Evolutionary conservation across 257 asterid genomes (phyloP).

Genomic region (Plantago major): DNA sequence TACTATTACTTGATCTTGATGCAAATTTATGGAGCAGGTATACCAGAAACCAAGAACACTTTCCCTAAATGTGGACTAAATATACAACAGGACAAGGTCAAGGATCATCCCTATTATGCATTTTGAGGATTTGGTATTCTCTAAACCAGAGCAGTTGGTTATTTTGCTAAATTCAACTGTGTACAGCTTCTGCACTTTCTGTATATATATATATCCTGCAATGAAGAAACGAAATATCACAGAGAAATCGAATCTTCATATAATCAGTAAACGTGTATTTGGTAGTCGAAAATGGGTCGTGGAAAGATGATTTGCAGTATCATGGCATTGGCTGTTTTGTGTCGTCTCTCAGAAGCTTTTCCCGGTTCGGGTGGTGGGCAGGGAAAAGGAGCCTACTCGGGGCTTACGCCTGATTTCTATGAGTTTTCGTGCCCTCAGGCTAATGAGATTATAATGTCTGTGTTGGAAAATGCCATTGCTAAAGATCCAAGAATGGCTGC

Average conservation of each 20-base stretch:
- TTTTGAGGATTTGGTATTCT: slow-evolving; percentile 46
- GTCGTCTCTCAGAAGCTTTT: slow-evolving; percentile 32
- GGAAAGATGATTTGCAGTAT: slow-evolving; percentile 18
- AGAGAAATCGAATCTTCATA: neutral
- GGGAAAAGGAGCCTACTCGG: slow-evolving; percentile 28
- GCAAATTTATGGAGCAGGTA: slow-evolving; percentile 60
- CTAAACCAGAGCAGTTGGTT: slow-evolving; percentile 38
- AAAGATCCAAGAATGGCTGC: slow-evolving; percentile 73
- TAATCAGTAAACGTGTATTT: neutral
- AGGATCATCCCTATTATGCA: slow-evolving; percentile 19
- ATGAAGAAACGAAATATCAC: slow-evolving; percentile 3
- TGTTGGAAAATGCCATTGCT: slow-evolving; percentile 55
- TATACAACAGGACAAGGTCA: slow-evolving; percentile 29
- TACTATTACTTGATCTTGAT: neutral
- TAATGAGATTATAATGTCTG: slow-evolving; percentile 62
- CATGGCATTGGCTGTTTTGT: slow-evolving; percentile 24
- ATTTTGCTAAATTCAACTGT: slow-evolving; percentile 15
- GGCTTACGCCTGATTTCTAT: slow-evolving; percentile 48
- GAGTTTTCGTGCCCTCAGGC: slow-evolving; percentile 71
- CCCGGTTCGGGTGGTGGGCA: slow-evolving; percentile 24
- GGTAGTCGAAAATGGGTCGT: slow-evolving; percentile 36
- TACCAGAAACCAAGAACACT: slow-evolving; percentile 50
- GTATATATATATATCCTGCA: slow-evolving; percentile 25
- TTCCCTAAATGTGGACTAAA: slow-evolving; percentile 11
- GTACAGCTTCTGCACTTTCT: neutral